phyloP scores from a whole-genome alignment of 208 protist species.

The Crithidia sp. region DNA sequence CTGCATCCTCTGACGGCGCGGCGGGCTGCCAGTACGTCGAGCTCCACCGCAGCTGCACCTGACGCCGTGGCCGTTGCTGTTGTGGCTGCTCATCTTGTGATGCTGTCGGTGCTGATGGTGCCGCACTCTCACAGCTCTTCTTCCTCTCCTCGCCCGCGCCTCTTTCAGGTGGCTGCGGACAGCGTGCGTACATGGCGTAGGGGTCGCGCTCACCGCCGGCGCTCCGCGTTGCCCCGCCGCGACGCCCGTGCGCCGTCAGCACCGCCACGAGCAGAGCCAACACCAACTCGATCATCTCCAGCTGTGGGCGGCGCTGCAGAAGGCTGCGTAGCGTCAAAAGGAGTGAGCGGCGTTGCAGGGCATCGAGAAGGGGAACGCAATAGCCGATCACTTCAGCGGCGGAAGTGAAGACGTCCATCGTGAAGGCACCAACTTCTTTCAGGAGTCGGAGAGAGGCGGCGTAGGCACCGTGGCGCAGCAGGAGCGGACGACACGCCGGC shows the following conservation, averaged over 20 bases:
- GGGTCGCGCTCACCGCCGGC: neutral
- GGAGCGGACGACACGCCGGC: constrained; percentile 30
- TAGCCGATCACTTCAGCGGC: constrained; percentile 55
- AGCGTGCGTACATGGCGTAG: constrained; percentile 33
- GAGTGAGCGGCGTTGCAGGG: constrained; percentile 60
- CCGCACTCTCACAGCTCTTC: too few relatives aligned
- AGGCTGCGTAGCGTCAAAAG: constrained; percentile 44
- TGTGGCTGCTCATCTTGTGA: too few relatives aligned
- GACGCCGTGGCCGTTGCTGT: neutral
- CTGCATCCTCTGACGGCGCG: neutral
- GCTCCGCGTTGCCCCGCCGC: too few relatives aligned
- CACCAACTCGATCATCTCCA: constrained; percentile 37
- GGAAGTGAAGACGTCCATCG: constrained; percentile 38
- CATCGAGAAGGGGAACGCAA: constrained; percentile 55
- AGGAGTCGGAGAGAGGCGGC: constrained; percentile 31
- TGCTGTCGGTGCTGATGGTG: too few relatives aligned
- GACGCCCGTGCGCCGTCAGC: neutral
- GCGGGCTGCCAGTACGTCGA: constrained; percentile 24
- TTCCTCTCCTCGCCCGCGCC: too few relatives aligned
- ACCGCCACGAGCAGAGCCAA: constrained; percentile 51
- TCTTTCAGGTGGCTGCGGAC: constrained; percentile 24
- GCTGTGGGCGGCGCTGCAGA: constrained; percentile 40
- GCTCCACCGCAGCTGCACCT: constrained; percentile 18
- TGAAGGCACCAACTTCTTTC: constrained; percentile 14
- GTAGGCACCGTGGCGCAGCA: constrained; percentile 59